Evolutionary conservation across 768 basidiomycete genomes (phyloP), one percentile per base, ranked within the genome.

Genomic region (Sutorius australiensis): DNA sequence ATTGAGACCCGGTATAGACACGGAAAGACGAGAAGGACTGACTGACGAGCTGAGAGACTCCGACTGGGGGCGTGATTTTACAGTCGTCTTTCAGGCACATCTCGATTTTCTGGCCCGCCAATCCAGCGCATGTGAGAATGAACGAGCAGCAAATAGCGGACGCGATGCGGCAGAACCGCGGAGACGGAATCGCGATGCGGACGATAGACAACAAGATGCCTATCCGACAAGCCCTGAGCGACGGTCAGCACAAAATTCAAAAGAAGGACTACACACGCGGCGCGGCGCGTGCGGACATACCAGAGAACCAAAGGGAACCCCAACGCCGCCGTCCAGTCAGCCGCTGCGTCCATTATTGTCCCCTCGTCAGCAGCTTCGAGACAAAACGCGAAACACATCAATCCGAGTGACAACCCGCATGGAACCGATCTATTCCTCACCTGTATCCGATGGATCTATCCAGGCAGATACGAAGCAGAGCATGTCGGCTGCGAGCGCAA

Each of bases 121-220:
- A 10, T 0, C 44, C 66, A 17, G 28, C 41, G 64, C 66, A 68
- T 66, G 66, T 68, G 45, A 55, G 5, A n/a, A 53, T 0, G 24
- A 70, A 67, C 1, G 55, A 53, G 31, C 17, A 34, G 38, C 59
- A 56, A 10, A 59, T 27, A 9, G 53, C 7, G 42, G 11, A 45
- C 0, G 45, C 32, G 27, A 58, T 24, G 14, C 51, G 56, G 3
- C 46, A 50, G 10, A 55, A 51, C 3, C 6, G 46, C 32, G 24
- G 51, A 13, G 50, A 53, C 0, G 64, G 63, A 9, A 50, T 58
- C 9, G 46, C 47, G 11, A 62, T 11, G 21, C 55, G 61, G 14
- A 66, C 38, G 48, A 66, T 55, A 14, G 66, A 68, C 21, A 59
- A 12, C 30, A 67, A 34, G 36, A 67, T 55, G 47, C 68, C 70